phyloP scores from a whole-genome alignment of 2,329 filamentous ascomycete genomes.

The Gaeumannomyces sp. region DNA sequence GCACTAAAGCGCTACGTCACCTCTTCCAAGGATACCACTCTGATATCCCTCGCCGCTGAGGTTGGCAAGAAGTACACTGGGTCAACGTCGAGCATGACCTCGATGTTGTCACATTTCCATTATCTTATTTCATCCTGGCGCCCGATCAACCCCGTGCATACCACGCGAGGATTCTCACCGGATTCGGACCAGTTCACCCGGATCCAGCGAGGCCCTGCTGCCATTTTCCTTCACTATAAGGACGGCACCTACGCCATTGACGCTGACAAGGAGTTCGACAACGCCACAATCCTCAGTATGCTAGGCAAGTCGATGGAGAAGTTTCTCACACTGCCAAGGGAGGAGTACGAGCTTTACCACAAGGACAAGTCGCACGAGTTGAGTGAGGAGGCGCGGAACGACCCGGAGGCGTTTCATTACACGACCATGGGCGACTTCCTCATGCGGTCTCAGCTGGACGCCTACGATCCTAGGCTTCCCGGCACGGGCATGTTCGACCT shows the following conservation, averaged over 20 bases:
- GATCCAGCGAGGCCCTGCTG: constrained; percentile 66
- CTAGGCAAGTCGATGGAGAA: constrained; percentile 97
- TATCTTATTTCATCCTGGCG: constrained; percentile 84
- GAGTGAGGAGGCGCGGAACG: constrained; percentile 63
- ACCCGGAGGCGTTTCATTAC: constrained; percentile 79
- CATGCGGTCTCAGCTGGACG: constrained; percentile 92
- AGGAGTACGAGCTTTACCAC: constrained; percentile 81
- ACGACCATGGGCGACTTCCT: constrained; percentile 81
- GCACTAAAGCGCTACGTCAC: constrained; percentile 83
- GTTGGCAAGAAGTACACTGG: constrained; percentile 77
- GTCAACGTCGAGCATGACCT: constrained; percentile 95
- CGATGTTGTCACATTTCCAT: constrained; percentile 83
- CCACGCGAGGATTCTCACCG: constrained; percentile 62
- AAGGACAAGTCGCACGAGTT: constrained; percentile 61
- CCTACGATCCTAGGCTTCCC: constrained; percentile 76
- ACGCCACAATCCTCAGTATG: constrained; percentile 79
- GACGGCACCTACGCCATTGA: constrained; percentile 91
- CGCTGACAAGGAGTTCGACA: constrained; percentile 87
- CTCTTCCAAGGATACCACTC: constrained; percentile 72
- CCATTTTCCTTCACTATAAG: constrained; percentile 75
- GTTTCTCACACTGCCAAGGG: constrained; percentile 73
- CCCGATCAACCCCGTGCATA: constrained; percentile 54
- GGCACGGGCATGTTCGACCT: constrained; percentile 93
- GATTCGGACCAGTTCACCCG: constrained; percentile 63
- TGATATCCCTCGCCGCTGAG: constrained; percentile 62